Percentiles rank a stretch among this genome's conserved stretches.
Conservation (phyloP, 768 basidiomycete genomes). For the Gymnopilus dilepis region DNA sequence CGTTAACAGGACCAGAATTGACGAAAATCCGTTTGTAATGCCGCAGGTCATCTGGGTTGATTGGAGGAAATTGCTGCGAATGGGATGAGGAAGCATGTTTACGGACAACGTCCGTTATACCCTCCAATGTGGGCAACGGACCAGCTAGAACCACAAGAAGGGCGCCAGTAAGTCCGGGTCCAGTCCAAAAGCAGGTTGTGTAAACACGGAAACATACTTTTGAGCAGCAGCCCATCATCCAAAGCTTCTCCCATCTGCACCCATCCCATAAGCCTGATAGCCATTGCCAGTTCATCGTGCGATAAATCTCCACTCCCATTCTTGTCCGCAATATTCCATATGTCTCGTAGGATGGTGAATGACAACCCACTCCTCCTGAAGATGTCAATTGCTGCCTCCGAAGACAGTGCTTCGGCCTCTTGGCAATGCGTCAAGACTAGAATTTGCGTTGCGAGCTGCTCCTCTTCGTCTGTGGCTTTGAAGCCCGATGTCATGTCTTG, state of each 20-base stretch:
- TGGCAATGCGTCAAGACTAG: slow-evolving; percentile 32
- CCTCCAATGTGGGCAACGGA: slow-evolving; percentile 47
- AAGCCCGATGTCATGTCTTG: slow-evolving; percentile 1
- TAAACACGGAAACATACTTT: slow-evolving; percentile 43
- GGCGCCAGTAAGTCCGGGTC: neutral
- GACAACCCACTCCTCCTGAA: slow-evolving; percentile 60
- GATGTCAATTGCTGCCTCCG: slow-evolving; percentile 60
- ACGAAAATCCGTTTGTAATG: slow-evolving; percentile 62
- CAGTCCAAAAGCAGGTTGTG: neutral
- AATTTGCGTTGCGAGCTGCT: slow-evolving; percentile 33
- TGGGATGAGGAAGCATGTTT: slow-evolving; percentile 26
- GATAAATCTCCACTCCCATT: slow-evolving; percentile 63
- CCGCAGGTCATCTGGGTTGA: slow-evolving; percentile 55
- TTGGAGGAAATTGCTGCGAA: slow-evolving; percentile 43
- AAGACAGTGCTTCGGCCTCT: slow-evolving; percentile 29
- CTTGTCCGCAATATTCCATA: slow-evolving; percentile 70
- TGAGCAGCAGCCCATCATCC: slow-evolving; percentile 44
- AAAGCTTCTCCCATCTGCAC: slow-evolving; percentile 58
- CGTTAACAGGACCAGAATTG: slow-evolving; percentile 53
- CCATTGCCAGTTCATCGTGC: slow-evolving; percentile 58
- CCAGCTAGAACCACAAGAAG: slow-evolving; percentile 48
- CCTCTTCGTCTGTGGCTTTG: slow-evolving; percentile 34
- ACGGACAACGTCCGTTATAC: slow-evolving; percentile 29
- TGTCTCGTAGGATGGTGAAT: slow-evolving; percentile 56
- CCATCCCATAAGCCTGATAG: slow-evolving; percentile 68